Percentiles rank a stretch among this genome's conserved stretches.
These are phyloP conservation scores for Gnomoniopsis sp. DNA, from an alignment of 2,329 filamentous ascomycete species.

Conservation along the genomic window DNA sequence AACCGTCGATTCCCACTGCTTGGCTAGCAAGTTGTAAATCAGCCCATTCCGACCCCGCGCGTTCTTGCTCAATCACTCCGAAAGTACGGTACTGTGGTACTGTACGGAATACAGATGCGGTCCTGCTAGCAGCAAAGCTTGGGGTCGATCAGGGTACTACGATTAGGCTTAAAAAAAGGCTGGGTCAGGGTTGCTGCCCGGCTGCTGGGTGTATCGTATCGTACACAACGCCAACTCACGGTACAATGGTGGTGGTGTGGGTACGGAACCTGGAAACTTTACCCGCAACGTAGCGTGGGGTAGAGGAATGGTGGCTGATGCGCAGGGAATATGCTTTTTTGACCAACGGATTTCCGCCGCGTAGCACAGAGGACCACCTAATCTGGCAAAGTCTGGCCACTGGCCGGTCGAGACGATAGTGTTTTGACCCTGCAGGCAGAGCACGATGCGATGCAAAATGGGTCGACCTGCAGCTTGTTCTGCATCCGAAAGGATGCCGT, in stretches of 20 bases:
- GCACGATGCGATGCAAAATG: conserved; percentile 5
- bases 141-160: background rate
- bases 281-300: background rate
- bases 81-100: background rate
- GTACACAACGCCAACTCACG: conserved; percentile 8
- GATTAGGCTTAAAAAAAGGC: conserved; percentile 5
- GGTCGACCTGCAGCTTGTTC: background rate
- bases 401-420: conserved; percentile 5
- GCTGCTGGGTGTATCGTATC: background rate
- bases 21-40: background rate
- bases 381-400: conserved; percentile 1
- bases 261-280: background rate
- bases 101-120: no score
- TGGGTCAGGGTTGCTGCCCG: conserved; percentile 16
- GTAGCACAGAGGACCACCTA: conserved; percentile 9
- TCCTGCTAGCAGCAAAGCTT: background rate
- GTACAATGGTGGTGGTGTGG: conserved; percentile 10
- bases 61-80: background rate
- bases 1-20: background rate
- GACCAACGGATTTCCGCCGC: conserved; percentile 16
- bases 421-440: background rate
- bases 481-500: background rate
- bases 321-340: background rate
- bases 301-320: background rate
- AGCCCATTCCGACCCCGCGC: background rate